Evolutionary conservation across 805 yeast species (phyloP).

Genomic region (Ogataea saltuana): DNA sequence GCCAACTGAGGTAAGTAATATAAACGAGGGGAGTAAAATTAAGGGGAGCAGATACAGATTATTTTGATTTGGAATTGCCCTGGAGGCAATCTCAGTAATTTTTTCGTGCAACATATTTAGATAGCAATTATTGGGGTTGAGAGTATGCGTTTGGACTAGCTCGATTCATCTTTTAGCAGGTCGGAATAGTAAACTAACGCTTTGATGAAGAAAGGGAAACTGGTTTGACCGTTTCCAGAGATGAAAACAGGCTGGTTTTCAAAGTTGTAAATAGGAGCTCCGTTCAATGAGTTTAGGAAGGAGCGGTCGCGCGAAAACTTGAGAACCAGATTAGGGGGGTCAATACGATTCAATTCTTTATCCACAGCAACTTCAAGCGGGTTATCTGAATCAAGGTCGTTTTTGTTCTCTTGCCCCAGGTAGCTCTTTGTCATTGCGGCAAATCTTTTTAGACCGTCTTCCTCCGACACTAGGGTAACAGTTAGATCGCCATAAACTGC

Average conservation of each 20-base stretch:
- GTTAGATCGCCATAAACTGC: constrained; percentile 14
- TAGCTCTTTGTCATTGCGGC: constrained; percentile 8
- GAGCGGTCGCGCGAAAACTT: constrained; percentile 19
- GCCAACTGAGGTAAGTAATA: too few relatives aligned
- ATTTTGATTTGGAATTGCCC: not conserved
- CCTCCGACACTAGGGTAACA: constrained; percentile 14
- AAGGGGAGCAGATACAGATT: not conserved
- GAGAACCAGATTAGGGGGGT: constrained; percentile 24
- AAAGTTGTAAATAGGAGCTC: constrained; percentile 22
- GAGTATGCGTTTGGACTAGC: too few relatives aligned
- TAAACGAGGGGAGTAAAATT: not conserved
- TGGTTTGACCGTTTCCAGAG: constrained; percentile 9
- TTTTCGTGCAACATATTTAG: not conserved
- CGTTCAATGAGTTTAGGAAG: constrained; percentile 18
- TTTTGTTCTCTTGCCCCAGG: constrained; percentile 1
- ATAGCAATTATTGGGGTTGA: constrained; percentile 2
- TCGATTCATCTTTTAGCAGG: too few relatives aligned
- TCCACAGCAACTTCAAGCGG: constrained; percentile 15
- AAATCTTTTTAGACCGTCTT: constrained; percentile 10
- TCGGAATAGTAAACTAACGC: constrained; percentile 16
- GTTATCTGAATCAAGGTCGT: not conserved
- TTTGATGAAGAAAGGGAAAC: constrained; percentile 18
- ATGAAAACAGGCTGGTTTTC: constrained; percentile 16
- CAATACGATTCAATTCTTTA: constrained; percentile 14
- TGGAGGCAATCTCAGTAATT: not conserved